Evolutionary conservation across 106 monocot genomes (phyloP), one percentile per base, ranked within the genome.

Genomic region (Dioscorea alata): DNA sequence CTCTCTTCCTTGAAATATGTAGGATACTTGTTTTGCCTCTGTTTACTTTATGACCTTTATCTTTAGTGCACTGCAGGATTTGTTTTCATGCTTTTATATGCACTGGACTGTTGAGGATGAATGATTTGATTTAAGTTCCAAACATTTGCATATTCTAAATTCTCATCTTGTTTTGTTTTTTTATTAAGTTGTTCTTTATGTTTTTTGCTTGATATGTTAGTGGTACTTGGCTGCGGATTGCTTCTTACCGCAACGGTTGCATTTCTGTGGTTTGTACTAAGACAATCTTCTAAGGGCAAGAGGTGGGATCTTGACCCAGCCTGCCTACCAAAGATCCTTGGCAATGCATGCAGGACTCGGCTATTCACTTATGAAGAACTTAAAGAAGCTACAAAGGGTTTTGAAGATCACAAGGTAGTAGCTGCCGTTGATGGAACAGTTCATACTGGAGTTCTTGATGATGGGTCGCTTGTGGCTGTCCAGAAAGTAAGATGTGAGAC

Each of bases 291-390:
- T 34, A 80, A 78, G 49, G 63, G 73, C 66, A 74, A 35, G 68
- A 69, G 31, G 18, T 71, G 69, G 60, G 64, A 82, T 56, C 59
- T 68, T 28, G 71, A 78, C 33, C 87, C 76, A 18, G 51, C 75
- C 12, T 87, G 79, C 59, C 69, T 89, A 15, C 85, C 82, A 9
- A 86, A 75, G 56, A 71, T 85, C 34, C 71, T 86, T 23, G 71
- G 72, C 19, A 82, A 57, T 53, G 69, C 70, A 68, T 75, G 82
- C n/a, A 25, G 54, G 19, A 66, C 76, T 23, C 67, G 76, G 12
- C 63, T 70, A 20, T 94, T 90, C 69, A 85, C 88, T 12, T 94
- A 94, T 63, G 68, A 86, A 71, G 85, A 94, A 69, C 81, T 94
- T 48, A 79, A 83, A 17, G 81, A 94, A 61, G 94, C 94, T n/a